Percentiles rank a stretch among this genome's conserved stretches.
Evolutionary conservation across 768 basidiomycete species (phyloP).

Genomic region (Leucosporidium yakuticum): DNA sequence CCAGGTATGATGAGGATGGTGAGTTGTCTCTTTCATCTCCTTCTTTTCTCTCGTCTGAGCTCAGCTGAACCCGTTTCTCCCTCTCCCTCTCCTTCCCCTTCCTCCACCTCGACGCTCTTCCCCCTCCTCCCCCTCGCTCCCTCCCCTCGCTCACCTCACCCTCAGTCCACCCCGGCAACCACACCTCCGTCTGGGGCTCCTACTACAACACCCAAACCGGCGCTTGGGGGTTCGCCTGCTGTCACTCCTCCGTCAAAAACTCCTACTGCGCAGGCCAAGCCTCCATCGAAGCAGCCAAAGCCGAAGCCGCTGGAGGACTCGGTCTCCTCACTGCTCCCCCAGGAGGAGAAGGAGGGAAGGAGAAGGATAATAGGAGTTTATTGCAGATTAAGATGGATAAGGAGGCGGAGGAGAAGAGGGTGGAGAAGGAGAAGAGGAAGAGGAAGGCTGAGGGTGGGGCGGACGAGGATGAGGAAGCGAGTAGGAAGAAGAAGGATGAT

Average conservation of each 20-base stretch:
- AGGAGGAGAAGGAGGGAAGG: constrained; percentile 53
- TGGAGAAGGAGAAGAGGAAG: constrained; percentile 56
- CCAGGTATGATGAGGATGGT: constrained; percentile 98
- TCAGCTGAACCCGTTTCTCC: constrained; percentile 12
- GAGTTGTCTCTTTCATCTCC: constrained; percentile 41
- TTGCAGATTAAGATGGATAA: constrained; percentile 62
- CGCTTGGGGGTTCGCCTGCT: constrained; percentile 90
- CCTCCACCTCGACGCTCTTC: neutral
- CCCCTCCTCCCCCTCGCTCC: neutral
- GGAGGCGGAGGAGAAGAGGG: constrained; percentile 54
- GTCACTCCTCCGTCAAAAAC: constrained; percentile 69
- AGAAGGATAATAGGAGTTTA: constrained; percentile 58
- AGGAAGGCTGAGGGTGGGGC: constrained; percentile 50
- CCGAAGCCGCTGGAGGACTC: constrained; percentile 14
- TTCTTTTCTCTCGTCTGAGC: constrained; percentile 9
- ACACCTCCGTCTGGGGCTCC: constrained; percentile 95
- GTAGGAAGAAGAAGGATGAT: constrained; percentile 9
- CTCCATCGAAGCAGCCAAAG: constrained; percentile 21
- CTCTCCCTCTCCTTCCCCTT: neutral
- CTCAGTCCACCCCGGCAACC: constrained; percentile 82
- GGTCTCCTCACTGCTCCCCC: neutral
- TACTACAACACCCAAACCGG: constrained; percentile 70
- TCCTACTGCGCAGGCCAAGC: constrained; percentile 37
- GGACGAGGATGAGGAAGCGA: constrained; percentile 9
- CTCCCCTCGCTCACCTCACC: neutral